Evolutionary conservation across 345 rosid genomes (phyloP).

Genomic region (Populus deltoides): DNA sequence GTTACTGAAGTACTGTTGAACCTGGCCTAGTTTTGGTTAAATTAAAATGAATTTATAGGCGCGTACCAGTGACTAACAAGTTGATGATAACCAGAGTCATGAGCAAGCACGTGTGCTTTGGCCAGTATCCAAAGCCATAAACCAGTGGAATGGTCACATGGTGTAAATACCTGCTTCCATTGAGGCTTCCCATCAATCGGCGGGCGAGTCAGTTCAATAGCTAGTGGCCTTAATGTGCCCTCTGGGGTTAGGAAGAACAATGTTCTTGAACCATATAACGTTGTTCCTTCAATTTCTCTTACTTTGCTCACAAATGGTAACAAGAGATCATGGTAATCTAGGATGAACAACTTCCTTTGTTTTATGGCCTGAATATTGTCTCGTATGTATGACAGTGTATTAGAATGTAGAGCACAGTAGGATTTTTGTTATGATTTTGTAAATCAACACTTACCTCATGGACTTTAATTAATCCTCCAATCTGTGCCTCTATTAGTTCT

Average conservation of each 20-base stretch:
- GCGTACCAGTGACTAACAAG: conserved; percentile 33
- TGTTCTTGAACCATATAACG: conserved; percentile 26
- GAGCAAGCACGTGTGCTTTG: conserved; percentile 33
- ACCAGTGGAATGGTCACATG: conserved; percentile 8
- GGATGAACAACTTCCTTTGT: conserved; percentile 24
- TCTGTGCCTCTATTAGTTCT: not conserved
- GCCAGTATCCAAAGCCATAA: conserved; percentile 31
- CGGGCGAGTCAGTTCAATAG: conserved; percentile 26
- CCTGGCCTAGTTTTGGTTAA: too few species aligned
- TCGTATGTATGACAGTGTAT: not conserved
- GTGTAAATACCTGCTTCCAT: conserved; percentile 31
- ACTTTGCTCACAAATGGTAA: conserved; percentile 24
- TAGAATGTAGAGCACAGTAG: not conserved
- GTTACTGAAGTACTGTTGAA: not conserved
- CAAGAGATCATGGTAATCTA: conserved; percentile 27
- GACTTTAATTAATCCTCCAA: not conserved
- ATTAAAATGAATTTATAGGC: not conserved
- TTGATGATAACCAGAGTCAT: conserved; percentile 36
- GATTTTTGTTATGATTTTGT: not conserved
- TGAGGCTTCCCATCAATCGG: conserved; percentile 8
- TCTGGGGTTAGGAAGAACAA: conserved; percentile 22
- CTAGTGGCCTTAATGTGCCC: conserved; percentile 22
- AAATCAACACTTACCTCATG: not conserved
- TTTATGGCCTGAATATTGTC: conserved; percentile 10
- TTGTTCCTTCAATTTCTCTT: conserved; percentile 10